Evolutionary conservation across 768 basidiomycete genomes (phyloP), one percentile per base, ranked within the genome.

Genomic region (Mycena albidolilacea): DNA sequence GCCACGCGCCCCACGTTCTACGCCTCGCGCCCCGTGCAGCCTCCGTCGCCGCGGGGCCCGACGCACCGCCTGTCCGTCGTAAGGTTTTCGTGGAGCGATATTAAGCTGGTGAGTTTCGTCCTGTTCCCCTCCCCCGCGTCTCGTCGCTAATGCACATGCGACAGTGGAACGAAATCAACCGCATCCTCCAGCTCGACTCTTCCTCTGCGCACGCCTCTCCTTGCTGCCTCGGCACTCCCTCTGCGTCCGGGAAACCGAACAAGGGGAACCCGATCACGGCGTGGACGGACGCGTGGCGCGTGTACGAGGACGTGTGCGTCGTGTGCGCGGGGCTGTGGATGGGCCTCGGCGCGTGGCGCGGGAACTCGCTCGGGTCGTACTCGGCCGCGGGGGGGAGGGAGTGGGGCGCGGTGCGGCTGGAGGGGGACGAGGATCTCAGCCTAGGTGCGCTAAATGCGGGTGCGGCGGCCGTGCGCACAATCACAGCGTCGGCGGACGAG

Each of bases 281-380:
- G 3, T 94, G 93, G 92, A 87, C 90, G 15, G 95, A 95, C 73
- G 88, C 89, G 9, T 95, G 94, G 93, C 88, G 90, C 35, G 85
- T 95, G 14, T 96, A 96, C 76, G 95, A 96, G 81, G 95, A 96
- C 71, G 92, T 93, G 23, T 96, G 95, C 73, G 84, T 95, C 50
- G 85, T 95, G 57, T 95, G 95, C 77, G 95, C 94, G 0, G 90
- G 93, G 3, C 85, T 95, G n/a, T 95, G 93, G 94, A 88, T 92
- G 77, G 92, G 93, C 15, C 85, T 30, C 30, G 30, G 30, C 30
- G 30, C 87, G 4, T 93, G 88, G 90, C 85, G 91, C 38, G 83
- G 84, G 43, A 86, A 88, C 68, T 86, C 89, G 0, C 74, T 81
- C 0, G 77, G 81, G 64, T 86, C 88, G 2, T 90, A 90, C 74